Conservation (phyloP, 2,329 filamentous ascomycete genomes). For the Raffaelea ambrosiae region DNA sequence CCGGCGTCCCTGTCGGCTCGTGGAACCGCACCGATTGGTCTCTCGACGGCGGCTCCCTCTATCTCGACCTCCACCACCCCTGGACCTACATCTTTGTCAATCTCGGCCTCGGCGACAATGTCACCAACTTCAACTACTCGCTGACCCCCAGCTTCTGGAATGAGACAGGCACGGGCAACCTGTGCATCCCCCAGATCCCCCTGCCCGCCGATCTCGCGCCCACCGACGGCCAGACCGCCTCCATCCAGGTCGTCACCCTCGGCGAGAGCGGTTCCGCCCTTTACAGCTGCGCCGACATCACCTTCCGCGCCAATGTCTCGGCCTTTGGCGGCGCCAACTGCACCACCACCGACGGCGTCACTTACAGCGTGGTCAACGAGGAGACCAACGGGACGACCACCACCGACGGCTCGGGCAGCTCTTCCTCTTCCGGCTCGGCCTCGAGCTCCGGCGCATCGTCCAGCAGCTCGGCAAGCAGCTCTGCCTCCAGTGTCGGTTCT, state of each 20-base stretch:
- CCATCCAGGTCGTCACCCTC: constrained; percentile 61
- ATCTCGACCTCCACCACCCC: constrained; percentile 40
- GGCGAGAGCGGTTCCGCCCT: constrained; percentile 50
- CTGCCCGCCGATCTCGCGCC: constrained; percentile 43
- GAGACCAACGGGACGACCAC: constrained; percentile 18
- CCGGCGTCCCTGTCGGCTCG: constrained; percentile 32
- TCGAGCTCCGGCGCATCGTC: not conserved
- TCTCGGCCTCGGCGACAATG: constrained; percentile 36
- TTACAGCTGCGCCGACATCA: constrained; percentile 71
- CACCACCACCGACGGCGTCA: constrained; percentile 49
- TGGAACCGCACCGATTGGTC: constrained; percentile 46
- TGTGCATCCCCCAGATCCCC: constrained; percentile 55
- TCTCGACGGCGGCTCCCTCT: constrained; percentile 37
- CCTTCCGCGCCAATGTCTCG: constrained; percentile 46
- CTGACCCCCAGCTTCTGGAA: constrained; percentile 52
- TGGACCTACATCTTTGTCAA: constrained; percentile 48
- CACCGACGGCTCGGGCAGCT: constrained; percentile 1
- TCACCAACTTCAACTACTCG: constrained; percentile 60
- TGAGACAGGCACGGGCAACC: constrained; percentile 51
- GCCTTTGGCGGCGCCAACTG: constrained; percentile 40
- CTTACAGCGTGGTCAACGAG: constrained; percentile 22
- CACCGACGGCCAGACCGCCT: constrained; percentile 53
- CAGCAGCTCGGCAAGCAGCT: not conserved
- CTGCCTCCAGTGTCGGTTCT: not conserved
- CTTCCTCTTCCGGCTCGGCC: constrained; percentile 1